Evolutionary conservation across 208 protist genomes (phyloP).

Genomic region (Leishmania mexicana): DNA sequence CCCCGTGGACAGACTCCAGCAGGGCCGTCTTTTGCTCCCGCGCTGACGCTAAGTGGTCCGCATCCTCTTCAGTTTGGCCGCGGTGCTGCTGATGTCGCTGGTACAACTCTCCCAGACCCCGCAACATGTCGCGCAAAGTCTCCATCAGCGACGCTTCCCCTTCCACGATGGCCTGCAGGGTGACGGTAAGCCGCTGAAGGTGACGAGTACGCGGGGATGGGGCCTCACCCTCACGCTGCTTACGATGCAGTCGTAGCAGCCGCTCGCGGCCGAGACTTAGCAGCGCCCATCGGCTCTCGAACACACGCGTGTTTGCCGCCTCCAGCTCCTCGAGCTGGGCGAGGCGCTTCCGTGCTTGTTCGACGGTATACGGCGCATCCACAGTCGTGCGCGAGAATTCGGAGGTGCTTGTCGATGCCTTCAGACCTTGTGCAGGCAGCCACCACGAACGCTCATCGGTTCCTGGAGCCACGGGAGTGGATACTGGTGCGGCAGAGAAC

Average conservation of each 20-base stretch:
- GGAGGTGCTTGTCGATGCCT: neutral
- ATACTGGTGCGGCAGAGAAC: neutral
- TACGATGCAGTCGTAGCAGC: conserved; percentile 7
- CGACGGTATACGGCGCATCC: conserved; percentile 5
- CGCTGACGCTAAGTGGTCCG: neutral
- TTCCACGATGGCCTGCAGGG: conserved; percentile 27
- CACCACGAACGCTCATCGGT: neutral
- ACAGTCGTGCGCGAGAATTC: too few species aligned
- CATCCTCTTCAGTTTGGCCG: neutral
- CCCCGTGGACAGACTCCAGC: neutral
- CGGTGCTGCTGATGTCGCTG: neutral
- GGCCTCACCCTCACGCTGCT: neutral
- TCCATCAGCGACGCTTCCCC: conserved; percentile 19
- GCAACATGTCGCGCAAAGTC: conserved; percentile 4
- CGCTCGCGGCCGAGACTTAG: conserved; percentile 22
- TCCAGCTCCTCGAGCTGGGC: conserved; percentile 24
- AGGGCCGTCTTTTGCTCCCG: neutral
- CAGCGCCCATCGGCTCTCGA: conserved; percentile 16
- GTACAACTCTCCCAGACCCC: neutral
- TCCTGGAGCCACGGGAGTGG: neutral
- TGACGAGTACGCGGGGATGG: conserved; percentile 4
- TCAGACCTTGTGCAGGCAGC: neutral
- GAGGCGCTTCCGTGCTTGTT: conserved; percentile 18
- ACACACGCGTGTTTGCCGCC: conserved; percentile 22
- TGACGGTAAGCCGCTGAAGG: conserved; percentile 2